Percentiles rank a stretch among this genome's conserved stretches.
Conservation (phyloP, 2,329 filamentous ascomycete genomes). For the Harringtonia aguacate region DNA sequence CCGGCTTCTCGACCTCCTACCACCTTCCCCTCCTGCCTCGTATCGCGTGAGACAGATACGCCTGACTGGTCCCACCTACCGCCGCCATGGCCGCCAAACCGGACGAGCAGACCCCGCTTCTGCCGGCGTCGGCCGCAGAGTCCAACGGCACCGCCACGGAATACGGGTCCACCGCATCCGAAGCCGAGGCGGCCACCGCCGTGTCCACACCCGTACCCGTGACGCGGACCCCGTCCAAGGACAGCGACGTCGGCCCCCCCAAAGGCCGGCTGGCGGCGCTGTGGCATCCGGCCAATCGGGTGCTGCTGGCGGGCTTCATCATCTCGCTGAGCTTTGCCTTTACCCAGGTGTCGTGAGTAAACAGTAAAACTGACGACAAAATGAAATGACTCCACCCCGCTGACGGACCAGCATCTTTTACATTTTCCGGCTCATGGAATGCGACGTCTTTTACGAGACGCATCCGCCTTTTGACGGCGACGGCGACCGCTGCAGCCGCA, state of each 20-base stretch:
- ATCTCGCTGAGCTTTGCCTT: slow-evolving; percentile 41
- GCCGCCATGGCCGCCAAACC: neutral
- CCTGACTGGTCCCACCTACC: neutral
- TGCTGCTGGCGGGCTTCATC: slow-evolving; percentile 48
- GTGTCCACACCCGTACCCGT: neutral
- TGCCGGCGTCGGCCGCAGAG: neutral
- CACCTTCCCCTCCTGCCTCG: neutral
- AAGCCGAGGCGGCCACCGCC: neutral
- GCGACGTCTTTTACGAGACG: slow-evolving; percentile 54
- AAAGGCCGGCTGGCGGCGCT: slow-evolving; percentile 3
- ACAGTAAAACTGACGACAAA: neutral
- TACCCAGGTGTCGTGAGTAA: slow-evolving; percentile 36
- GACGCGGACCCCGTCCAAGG: neutral
- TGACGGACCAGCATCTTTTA: slow-evolving; percentile 32
- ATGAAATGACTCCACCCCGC: neutral
- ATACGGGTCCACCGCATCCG: neutral
- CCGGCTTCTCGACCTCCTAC: no score
- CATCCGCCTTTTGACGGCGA: slow-evolving; percentile 38
- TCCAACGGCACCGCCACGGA: neutral
- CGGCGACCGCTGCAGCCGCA: slow-evolving; percentile 46
- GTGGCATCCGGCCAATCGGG: slow-evolving; percentile 25
- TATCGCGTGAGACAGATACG: neutral
- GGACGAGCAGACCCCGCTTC: slow-evolving; percentile 2
- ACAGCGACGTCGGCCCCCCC: neutral
- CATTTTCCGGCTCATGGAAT: slow-evolving; percentile 63